Base-by-base conservation (phyloP, 306 rosid genomes). In the Corylus heterophylla region DNA sequence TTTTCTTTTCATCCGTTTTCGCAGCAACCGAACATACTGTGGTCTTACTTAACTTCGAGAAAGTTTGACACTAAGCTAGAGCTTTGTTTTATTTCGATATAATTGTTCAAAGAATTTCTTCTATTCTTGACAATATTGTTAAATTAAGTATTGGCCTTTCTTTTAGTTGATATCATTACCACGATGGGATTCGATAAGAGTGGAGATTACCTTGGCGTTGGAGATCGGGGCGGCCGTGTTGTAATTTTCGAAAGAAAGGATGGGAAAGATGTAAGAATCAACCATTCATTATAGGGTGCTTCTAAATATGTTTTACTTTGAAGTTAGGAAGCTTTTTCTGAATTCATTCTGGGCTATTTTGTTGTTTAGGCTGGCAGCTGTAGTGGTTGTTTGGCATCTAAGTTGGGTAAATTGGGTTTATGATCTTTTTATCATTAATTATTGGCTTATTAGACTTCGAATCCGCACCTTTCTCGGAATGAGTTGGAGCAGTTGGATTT, bases 221-320 rank as follows among this genome's bases (percentile, higher is more conserved):
- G 97, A 58, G 97, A 91, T 78, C 91, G 88, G 44, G 91, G 97
- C 45, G 94, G 97, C 27, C 97, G 94, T n/a, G 79, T 90, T 73
- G 81, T 88, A 14, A 83, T 88, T 59, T 91, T 91, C 69, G 89
- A 87, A 74, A 87, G 86, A 14, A 86, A 80, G 51, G 88, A 82
- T 50, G 81, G 27, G 52, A 86, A 85, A 74, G 81, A 78, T 84
- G 97, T 88, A 81, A 89, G 93, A 48, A 82, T 74, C 64, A 67
- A 37, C 2, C 47, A 25, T 22, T 77, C 67, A n/a, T 17, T 67
- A 67, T 39, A 50, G 72, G n/a, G 29, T 12, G n/a, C 44, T 35
- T 85, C 31, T 67, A 8, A 14, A 42, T 54, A 7, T 16, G 8
- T 50, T 20, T 39, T 68, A 48, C 12, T 4, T 74, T 12, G 68